Evolutionary conservation across 345 rosid species (phyloP), one percentile per base, ranked within the genome.

Genomic region (Brassica juncea): DNA sequence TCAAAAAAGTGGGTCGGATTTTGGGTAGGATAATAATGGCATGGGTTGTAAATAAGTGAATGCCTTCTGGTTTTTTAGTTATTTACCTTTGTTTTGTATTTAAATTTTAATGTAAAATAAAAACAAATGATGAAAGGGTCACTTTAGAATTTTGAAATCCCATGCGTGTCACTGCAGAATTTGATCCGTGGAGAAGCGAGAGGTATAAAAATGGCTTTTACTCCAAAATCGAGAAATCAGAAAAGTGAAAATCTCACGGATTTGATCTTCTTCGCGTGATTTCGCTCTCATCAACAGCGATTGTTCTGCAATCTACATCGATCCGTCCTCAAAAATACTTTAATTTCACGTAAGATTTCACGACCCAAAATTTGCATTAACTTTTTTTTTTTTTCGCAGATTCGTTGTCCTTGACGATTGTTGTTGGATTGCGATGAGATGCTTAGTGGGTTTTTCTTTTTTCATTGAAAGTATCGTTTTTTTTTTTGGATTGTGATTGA

Each of bases 141-240:
- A 31, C 4, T 31, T 31, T 31, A 31, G 32, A 31, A 31, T 31
- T 31, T 31, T 31, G 3, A 5, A 31, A 31, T 3, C 32, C 3
- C 32, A 31, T 31, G 4, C 2, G 32, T 4, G 32, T 31, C 32
- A 31, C 4, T 31, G 4, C 32, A 31, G 3, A 31, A 31, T 31
- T 31, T 31, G 32, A 31, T 31, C 98, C 99, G 42, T n/a, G n/a
- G n/a, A 78, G 66, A 52, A 57, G 2, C 58, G 72, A 72, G 9
- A n/a, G 65, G 19, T 68, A 68, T 73, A 68, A 30, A 79, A 21
- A 6, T 3, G 19, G 6, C 3, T 4, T 52, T 14, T 25, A 8
- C 57, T 52, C 16, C 34, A 67, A 59, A 73, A 60, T 79, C 65
- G 74, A 73, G 63, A 79, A 55, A 71, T 2, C 10, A 30, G 4